A percentile compares a stretch with the other conserved stretches of the same genome.
These are phyloP conservation scores for Ochromonadaceae sp. DNA, from an alignment of 352 stramenopile genomes.

Conservation along the genomic window DNA sequence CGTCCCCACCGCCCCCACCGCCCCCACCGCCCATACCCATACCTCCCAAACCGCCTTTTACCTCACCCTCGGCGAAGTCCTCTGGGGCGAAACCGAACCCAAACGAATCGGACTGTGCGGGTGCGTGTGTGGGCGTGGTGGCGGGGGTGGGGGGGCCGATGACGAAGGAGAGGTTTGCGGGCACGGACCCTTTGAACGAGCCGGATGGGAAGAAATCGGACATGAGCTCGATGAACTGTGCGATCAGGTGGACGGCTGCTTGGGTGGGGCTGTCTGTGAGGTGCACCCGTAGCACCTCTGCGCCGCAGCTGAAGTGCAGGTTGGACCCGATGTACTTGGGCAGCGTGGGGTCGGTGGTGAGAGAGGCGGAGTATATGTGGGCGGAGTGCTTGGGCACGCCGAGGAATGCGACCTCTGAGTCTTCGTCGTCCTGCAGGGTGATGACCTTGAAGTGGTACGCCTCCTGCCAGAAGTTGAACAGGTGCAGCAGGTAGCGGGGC, in stretches of 20 bases:
- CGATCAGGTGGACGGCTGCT: neutral
- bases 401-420: neutral
- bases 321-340: conserved; percentile 49
- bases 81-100: too few relatives aligned
- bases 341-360: conserved; percentile 28
- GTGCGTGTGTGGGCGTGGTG: neutral
- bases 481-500: neutral
- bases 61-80: too few relatives aligned
- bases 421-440: neutral
- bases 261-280: neutral
- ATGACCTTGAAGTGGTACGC: neutral
- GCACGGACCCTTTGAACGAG: neutral
- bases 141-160: neutral
- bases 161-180: neutral
- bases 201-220: neutral
- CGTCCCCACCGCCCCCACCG: neutral
- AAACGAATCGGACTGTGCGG: too few relatives aligned
- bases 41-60: too few relatives aligned
- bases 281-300: conserved; percentile 40
- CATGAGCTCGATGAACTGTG: neutral
- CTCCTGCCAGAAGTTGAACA: conserved; percentile 13
- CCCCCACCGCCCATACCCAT: too few relatives aligned
- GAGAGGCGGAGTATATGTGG: neutral
- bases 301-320: conserved; percentile 49
- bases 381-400: conserved; percentile 4